Evolutionary conservation across 208 protist genomes (phyloP), one percentile per base, ranked within the genome.

Genomic region (Blechomonas ayalai): DNA sequence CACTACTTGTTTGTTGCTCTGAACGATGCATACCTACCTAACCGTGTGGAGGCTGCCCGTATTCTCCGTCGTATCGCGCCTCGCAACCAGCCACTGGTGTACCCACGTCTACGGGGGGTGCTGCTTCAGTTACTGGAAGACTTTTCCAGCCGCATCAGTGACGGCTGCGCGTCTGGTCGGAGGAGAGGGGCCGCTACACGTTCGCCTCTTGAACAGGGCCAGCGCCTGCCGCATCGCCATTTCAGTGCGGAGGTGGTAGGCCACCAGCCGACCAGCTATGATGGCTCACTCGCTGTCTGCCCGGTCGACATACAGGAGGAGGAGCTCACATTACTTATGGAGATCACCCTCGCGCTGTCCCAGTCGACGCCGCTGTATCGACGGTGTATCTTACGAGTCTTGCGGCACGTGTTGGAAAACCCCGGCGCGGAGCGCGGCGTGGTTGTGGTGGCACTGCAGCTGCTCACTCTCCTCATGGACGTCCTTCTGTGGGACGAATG

Each of bases 381-480:
- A 34, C 44, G 61, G 32, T 46, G 50, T 27, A 41, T 83, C 8
- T 41, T 83, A 8, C 35, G 31, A 18, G 29, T 83, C 13, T 42
- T 77, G 19, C 61, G 59, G 29, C 39, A 65, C 20, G 59, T 78
- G 3, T 41, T 83, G 6, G 34, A n/a, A 2, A 43, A 40, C 44
- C 34, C 54, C 8, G 28, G 22, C 4, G 10, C 13, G 16, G 50
- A 73, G 35, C 40, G 76, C 5, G 66, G 62, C 19, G 59, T 74
- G 6, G 68, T 90, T 26, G 44, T 87, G 41, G 64, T 44, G 24
- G 73, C 73, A 12, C 54, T 90, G 46, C 67, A 59, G 24, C 62
- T 90, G 32, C 44, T 90, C 19, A 66, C 67, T 3, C 61, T 75
- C n/a, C 52, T 90, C 12, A 74, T 74, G 45, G 77, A 90, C 53